These are phyloP conservation scores for Corchorus olitorius DNA, from an alignment of 345 rosid genomes.

Conservation along the genomic window DNA sequence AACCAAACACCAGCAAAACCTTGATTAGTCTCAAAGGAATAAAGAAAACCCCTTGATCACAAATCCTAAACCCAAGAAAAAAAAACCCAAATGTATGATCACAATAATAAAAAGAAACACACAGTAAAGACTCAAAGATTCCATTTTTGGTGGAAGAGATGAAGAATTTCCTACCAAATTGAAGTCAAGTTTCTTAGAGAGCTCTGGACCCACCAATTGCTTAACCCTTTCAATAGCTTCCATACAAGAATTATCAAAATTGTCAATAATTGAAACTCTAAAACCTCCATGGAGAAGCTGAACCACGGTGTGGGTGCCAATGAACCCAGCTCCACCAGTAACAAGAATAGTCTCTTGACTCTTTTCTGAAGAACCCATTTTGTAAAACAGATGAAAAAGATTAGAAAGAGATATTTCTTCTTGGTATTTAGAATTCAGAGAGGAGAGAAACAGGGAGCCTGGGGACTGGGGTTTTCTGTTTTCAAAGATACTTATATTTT, in stretches of 20 bases:
- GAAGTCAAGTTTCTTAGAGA: slow-evolving; percentile 75
- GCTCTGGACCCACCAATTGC: slow-evolving; percentile 76
- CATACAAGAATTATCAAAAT: slow-evolving; percentile 75
- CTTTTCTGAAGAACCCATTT: slow-evolving; percentile 47
- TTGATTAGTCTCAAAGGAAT: not conserved
- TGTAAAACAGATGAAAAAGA: not conserved
- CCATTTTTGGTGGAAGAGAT: not conserved
- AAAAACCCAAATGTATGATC: not conserved
- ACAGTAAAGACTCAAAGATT: not conserved
- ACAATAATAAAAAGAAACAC: not conserved
- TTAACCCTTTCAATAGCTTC: slow-evolving; percentile 83
- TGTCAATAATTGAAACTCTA: slow-evolving; percentile 79
- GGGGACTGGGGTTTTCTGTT: not conserved
- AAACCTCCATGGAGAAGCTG: slow-evolving; percentile 84
- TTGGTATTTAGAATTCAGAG: not conserved
- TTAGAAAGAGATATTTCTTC: slow-evolving; percentile 8
- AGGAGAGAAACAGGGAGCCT: not conserved
- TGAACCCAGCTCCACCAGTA: slow-evolving; percentile 98
- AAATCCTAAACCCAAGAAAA: not conserved
- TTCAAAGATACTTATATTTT: slow-evolving; percentile 6
- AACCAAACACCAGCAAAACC: slow-evolving; percentile 24
- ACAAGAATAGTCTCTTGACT: slow-evolving; percentile 54
- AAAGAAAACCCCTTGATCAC: not conserved
- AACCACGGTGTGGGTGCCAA: slow-evolving; percentile 86
- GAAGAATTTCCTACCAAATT: slow-evolving; percentile 50